phyloP scores from a whole-genome alignment of 2,329 filamentous ascomycete species.

The Diaporthe sp. region DNA sequence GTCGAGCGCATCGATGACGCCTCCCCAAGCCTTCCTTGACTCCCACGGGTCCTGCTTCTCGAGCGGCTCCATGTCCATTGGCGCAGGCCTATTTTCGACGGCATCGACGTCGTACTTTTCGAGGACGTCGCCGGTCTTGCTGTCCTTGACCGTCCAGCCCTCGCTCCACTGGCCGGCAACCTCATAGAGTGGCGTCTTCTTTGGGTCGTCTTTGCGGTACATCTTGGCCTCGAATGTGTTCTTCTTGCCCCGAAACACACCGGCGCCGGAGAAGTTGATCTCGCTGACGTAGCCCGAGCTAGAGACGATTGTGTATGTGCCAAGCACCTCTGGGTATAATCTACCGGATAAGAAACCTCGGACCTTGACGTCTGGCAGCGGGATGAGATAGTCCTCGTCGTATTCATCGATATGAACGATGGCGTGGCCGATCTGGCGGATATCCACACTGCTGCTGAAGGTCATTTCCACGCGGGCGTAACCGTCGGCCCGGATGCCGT shows the following conservation, averaged over 20 bases:
- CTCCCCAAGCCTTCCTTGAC: constrained; percentile 83
- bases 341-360: constrained; percentile 62
- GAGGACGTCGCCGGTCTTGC: constrained; percentile 49
- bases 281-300: constrained; percentile 61
- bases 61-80: constrained; percentile 60
- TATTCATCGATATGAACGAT: constrained; percentile 63
- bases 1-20: constrained; percentile 80
- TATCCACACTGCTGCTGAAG: constrained; percentile 63
- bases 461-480: constrained; percentile 67
- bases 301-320: constrained; percentile 60
- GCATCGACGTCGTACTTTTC: constrained; percentile 55
- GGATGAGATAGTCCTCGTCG: constrained; percentile 63
- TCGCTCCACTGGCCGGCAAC: constrained; percentile 59
- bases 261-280: constrained; percentile 61
- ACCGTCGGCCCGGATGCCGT: constrained; percentile 62
- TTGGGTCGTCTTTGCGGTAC: constrained; percentile 54
- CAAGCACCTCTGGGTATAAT: constrained; percentile 63
- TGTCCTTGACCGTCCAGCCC: constrained; percentile 54
- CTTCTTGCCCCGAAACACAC: constrained; percentile 58
- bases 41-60: constrained; percentile 85
- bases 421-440: constrained; percentile 65
- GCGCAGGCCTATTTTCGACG: constrained; percentile 49
- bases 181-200: constrained; percentile 54
- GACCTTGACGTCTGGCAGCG: constrained; percentile 62
- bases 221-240: constrained; percentile 62